phyloP scores from a whole-genome alignment of 768 basidiomycete genomes.

The Rhizopogon roseolus region DNA sequence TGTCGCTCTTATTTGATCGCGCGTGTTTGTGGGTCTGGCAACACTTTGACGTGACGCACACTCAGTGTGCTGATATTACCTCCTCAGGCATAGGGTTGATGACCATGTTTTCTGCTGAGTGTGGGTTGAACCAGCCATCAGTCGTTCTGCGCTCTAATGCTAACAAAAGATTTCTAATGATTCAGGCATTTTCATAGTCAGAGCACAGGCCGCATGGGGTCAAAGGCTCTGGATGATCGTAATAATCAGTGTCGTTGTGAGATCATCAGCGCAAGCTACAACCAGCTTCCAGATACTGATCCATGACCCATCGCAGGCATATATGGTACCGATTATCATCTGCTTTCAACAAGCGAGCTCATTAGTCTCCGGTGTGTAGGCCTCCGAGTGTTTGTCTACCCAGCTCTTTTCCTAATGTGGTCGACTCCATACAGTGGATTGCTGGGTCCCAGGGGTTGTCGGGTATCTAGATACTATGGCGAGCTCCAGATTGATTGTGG shows the following conservation, averaged over 20 bases:
- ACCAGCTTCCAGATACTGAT: not conserved
- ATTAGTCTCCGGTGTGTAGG: not conserved
- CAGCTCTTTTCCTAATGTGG: not conserved
- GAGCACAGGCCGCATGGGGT: not conserved
- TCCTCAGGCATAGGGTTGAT: not conserved
- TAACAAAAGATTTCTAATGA: not conserved
- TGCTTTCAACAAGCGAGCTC: not conserved
- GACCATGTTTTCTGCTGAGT: not conserved
- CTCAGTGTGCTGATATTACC: not conserved
- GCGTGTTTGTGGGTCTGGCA: not conserved
- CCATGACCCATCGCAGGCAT: not conserved
- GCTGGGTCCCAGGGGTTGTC: not conserved
- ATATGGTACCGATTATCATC: not conserved
- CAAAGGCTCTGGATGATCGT: not conserved
- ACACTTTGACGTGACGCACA: no score
- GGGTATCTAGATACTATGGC: not conserved
- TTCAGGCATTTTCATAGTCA: not conserved
- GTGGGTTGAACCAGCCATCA: not conserved
- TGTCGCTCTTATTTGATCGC: not conserved
- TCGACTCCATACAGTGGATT: no score
- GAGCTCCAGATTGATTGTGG: not conserved
- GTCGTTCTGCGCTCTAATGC: not conserved
- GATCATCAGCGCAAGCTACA: not conserved
- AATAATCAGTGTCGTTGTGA: not conserved
- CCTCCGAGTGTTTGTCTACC: not conserved